phyloP scores from a whole-genome alignment of 768 basidiomycete species.

The Stropharia rugosoannulata region DNA sequence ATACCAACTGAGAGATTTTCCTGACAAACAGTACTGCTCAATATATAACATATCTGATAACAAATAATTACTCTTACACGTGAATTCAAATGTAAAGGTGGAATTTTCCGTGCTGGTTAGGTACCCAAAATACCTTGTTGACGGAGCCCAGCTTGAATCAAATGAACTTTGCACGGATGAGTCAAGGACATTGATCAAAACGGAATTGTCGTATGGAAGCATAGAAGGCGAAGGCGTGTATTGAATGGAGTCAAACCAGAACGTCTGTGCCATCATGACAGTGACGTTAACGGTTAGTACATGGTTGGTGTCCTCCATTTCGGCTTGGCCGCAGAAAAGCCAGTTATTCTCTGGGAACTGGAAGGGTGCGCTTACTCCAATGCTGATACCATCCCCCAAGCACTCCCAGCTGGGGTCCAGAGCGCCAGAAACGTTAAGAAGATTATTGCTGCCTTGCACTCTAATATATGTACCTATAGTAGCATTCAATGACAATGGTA shows the following conservation, averaged over 20 bases:
- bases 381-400: conserved; percentile 16
- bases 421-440: conserved; percentile 10
- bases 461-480: conserved; percentile 13
- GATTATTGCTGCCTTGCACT: conserved; percentile 17
- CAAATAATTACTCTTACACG: too few relatives aligned
- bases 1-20: too few relatives aligned
- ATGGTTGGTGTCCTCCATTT: conserved; percentile 21
- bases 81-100: background rate
- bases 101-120: background rate
- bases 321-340: background rate
- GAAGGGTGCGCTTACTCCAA: background rate
- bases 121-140: background rate
- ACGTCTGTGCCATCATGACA: conserved; percentile 20
- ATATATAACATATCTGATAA: too few relatives aligned
- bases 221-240: conserved; percentile 22
- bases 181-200: conserved; percentile 14
- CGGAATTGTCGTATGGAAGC: conserved; percentile 3
- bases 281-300: conserved; percentile 23
- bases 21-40: too few relatives aligned
- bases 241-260: conserved; percentile 27
- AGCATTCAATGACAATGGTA: background rate
- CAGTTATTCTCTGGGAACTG: background rate
- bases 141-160: conserved; percentile 7
- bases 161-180: conserved; percentile 5
- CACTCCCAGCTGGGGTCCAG: conserved; percentile 23